Evolutionary conservation across 441 rosid species (phyloP), one percentile per base, ranked within the genome.

Genomic region (Melastoma candidum): DNA sequence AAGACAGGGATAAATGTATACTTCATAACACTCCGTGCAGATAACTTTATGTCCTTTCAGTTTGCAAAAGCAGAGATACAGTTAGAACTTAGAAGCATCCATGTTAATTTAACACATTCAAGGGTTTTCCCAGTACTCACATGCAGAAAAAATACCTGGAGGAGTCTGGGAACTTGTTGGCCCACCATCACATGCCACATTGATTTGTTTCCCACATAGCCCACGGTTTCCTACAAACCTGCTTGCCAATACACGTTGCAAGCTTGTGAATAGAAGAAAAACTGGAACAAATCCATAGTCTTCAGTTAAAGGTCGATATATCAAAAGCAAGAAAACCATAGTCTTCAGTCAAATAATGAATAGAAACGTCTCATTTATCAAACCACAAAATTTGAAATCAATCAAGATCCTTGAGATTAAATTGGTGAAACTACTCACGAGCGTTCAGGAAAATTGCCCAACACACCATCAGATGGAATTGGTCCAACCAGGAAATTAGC

Each of bases 141-240:
- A 36, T 36, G 41, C 41, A 9, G 6, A 6, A 36, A 61, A 75
- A 86, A 92, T 89, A 29, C 80, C 69, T 48, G 29, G 26, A 39
- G 85, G 72, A 61, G 81, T 65, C 11, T 47, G 70, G 12, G 77
- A 58, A 69, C 65, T 56, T 55, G 84, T 43, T 44, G 84, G 64
- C 60, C 83, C 80, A 47, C 82, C 81, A 63, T 80, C 74, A 75
- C 99, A 89, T 47, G 71, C 58, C 7, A 57, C 59, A 50, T 75
- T 78, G 55, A 87, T 64, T 78, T 87, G 95, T 68, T 74, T 77
- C 72, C 99, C 99, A 66, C 99, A 93, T 71, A 93, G 71, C 49
- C 60, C 84, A 55, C 69, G 90, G 67, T 93, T 93, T 59, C 97
- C 99, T 59, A 51, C 56, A 68, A 84, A 93, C 65, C 99, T 93